Conservation (phyloP, 768 basidiomycete species). For the Pleurotus citrinopileatus region DNA sequence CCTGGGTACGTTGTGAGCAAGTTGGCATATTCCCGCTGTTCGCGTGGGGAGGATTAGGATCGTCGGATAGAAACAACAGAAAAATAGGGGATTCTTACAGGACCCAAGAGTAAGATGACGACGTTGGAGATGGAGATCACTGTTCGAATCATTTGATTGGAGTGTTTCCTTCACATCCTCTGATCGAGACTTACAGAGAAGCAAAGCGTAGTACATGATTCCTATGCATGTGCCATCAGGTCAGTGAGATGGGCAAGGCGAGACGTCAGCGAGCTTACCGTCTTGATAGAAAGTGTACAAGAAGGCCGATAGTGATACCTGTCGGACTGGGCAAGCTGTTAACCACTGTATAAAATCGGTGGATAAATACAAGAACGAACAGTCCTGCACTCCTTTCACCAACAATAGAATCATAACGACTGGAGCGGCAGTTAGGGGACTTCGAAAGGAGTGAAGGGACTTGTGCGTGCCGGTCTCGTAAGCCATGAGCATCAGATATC, state of each 20-base stretch:
- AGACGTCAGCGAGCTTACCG: neutral
- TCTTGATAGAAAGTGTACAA: neutral
- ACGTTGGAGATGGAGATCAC: neutral
- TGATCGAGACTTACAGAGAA: neutral
- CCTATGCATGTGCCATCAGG: neutral
- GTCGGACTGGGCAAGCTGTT: too few relatives aligned
- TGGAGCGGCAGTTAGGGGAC: neutral
- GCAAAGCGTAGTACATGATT: neutral
- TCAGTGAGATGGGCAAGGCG: neutral
- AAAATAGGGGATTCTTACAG: neutral
- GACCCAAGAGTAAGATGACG: neutral
- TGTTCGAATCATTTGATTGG: neutral
- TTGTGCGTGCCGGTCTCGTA: neutral
- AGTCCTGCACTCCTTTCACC: neutral
- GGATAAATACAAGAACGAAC: too few relatives aligned
- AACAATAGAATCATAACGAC: slow-evolving; percentile 1
- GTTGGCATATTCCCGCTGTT: neutral
- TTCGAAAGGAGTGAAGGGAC: neutral
- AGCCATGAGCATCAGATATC: neutral
- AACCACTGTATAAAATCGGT: too few relatives aligned
- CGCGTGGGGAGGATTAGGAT: neutral
- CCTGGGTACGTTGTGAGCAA: neutral
- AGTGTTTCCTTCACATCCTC: too few relatives aligned
- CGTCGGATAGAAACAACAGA: neutral
- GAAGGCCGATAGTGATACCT: neutral